A percentile compares a stretch with the other conserved stretches of the same genome.
phyloP scores from a whole-genome alignment of 306 rosid genomes.

The Glycine tomentella region DNA sequence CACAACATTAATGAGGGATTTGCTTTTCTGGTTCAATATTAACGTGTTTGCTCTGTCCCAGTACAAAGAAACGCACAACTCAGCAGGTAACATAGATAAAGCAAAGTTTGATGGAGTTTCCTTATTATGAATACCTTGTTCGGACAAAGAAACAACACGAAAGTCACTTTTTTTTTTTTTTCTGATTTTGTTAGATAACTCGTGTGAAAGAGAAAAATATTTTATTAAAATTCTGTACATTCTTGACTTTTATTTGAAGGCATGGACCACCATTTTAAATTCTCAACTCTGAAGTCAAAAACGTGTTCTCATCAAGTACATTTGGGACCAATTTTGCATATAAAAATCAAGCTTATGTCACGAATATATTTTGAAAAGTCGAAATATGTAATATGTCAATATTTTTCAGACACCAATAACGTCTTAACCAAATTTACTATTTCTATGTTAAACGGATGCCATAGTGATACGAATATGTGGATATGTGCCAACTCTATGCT shows the following conservation, averaged over 20 bases:
- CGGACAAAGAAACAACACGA: slow-evolving; percentile 53
- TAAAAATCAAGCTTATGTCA: background rate
- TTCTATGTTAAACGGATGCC: background rate
- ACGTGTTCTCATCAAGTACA: slow-evolving; percentile 59
- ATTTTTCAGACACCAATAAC: background rate
- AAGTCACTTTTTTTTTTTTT: slow-evolving; percentile 48
- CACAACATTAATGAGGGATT: slow-evolving; percentile 4
- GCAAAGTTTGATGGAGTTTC: slow-evolving; percentile 41
- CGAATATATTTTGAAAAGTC: background rate
- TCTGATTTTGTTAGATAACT: slow-evolving; percentile 19
- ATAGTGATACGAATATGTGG: no score
- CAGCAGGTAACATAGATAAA: slow-evolving; percentile 43
- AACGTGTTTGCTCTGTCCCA: slow-evolving; percentile 44
- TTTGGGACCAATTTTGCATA: slow-evolving; percentile 41
- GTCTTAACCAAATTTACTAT: background rate
- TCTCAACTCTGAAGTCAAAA: slow-evolving; percentile 35
- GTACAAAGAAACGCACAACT: slow-evolving; percentile 49
- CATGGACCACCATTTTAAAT: slow-evolving; percentile 47
- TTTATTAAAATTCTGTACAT: slow-evolving; percentile 34
- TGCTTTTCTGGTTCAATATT: slow-evolving; percentile 46
- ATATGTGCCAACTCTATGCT: background rate
- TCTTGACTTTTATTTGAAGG: slow-evolving; percentile 43
- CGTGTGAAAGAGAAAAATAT: slow-evolving; percentile 41
- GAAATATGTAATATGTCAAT: background rate
- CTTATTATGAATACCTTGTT: slow-evolving; percentile 38